Percentiles rank a stretch among this genome's conserved stretches.
These are phyloP conservation scores for Sclerotinia nivalis DNA, from an alignment of 2,329 filamentous ascomycete genomes.

Conservation along the genomic window DNA sequence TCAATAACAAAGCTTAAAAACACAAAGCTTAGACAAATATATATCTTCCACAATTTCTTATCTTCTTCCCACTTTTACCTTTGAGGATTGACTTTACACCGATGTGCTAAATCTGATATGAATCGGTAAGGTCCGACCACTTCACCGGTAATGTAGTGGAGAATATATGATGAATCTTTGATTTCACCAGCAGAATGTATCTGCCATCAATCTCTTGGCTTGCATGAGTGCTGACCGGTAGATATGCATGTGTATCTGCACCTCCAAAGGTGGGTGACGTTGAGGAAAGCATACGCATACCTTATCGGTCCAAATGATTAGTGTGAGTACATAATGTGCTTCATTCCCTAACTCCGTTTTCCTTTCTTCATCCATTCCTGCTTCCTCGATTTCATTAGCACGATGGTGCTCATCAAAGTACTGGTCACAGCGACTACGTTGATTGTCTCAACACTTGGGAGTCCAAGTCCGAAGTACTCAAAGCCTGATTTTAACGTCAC, in stretches of 20 bases:
- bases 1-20: background rate
- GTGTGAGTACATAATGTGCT: conserved; percentile 3
- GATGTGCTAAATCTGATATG: background rate
- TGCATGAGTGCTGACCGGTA: conserved; percentile 4
- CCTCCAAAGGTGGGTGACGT: background rate
- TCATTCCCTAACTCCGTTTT: background rate
- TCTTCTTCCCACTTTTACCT: conserved; percentile 10
- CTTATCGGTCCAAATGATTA: conserved; percentile 1
- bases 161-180: background rate
- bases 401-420: conserved; percentile 19
- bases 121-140: background rate
- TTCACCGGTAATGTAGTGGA: background rate
- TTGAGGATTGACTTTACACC: background rate
- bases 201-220: background rate
- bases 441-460: conserved; percentile 6
- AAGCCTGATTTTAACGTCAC: conserved; percentile 15
- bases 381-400: background rate
- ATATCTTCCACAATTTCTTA: background rate
- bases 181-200: background rate
- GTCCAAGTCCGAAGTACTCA: conserved; percentile 10
- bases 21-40: background rate
- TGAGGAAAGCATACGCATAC: background rate
- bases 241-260: conserved; percentile 7
- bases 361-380: background rate
- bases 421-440: conserved; percentile 12